phyloP scores from a whole-genome alignment of 768 basidiomycete species.

The Pulveroboletus sp. region DNA sequence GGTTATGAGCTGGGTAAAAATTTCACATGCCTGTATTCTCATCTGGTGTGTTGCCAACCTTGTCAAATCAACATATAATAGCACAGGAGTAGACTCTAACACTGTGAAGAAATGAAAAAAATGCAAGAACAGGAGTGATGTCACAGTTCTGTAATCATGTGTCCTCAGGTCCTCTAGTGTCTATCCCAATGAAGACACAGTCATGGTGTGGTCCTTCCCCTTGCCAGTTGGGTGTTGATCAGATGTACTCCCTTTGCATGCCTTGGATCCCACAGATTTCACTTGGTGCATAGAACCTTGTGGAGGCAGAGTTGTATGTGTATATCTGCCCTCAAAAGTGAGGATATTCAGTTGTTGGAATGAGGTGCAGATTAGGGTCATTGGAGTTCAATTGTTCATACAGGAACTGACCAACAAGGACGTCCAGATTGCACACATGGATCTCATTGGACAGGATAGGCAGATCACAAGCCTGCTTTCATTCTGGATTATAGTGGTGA shows the following conservation, averaged over 20 bases:
- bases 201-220: background rate
- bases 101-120: background rate
- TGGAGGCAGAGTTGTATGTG: background rate
- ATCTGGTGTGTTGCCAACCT: background rate
- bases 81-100: background rate
- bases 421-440: too few species aligned
- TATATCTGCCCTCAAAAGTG: too few species aligned
- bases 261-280: background rate
- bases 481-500: too few species aligned
- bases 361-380: too few species aligned
- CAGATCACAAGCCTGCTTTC: too few species aligned
- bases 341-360: too few species aligned
- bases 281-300: background rate
- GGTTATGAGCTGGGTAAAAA: too few species aligned
- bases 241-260: too few species aligned
- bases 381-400: too few species aligned
- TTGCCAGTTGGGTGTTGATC: background rate
- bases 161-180: background rate
- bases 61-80: background rate
- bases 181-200: background rate
- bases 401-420: too few species aligned
- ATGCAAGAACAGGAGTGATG: background rate
- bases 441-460: too few species aligned
- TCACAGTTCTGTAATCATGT: background rate
- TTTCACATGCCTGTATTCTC: background rate